A percentile compares a stretch with the other conserved stretches of the same genome.
These are phyloP conservation scores for Beauveria australis DNA, from an alignment of 2,329 filamentous ascomycete genomes.

Conservation along the genomic window DNA sequence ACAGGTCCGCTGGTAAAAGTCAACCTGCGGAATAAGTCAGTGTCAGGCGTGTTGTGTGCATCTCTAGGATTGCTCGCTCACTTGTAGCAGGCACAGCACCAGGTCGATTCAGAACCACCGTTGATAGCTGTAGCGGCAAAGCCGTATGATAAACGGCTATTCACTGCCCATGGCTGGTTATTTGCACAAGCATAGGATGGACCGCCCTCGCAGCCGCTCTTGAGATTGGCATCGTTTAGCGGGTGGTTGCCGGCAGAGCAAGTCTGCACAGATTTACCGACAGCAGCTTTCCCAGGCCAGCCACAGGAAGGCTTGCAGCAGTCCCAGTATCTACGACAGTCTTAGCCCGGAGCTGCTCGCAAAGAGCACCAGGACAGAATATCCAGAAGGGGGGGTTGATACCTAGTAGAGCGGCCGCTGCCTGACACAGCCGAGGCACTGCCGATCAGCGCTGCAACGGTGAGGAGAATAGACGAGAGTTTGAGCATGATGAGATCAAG, in stretches of 20 bases:
- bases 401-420: neutral
- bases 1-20: constrained; percentile 44
- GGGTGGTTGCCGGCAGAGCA: constrained; percentile 49
- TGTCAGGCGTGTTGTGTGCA: too few species aligned
- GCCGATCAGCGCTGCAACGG: neutral
- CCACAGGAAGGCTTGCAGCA: constrained; percentile 65
- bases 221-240: constrained; percentile 37
- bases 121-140: constrained; percentile 53
- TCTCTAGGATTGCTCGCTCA: constrained; percentile 16
- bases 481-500: neutral
- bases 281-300: constrained; percentile 48
- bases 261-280: constrained; percentile 41
- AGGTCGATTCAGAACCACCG: constrained; percentile 47
- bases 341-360: neutral
- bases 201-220: constrained; percentile 49
- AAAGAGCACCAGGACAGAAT: neutral
- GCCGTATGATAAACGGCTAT: constrained; percentile 51
- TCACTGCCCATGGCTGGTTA: constrained; percentile 55
- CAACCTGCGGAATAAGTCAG: constrained; percentile 22
- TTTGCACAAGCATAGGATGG: constrained; percentile 52
- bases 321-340: constrained; percentile 44
- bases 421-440: neutral
- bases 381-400: neutral
- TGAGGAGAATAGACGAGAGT: neutral
- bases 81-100: constrained; percentile 61